These are phyloP conservation scores for Tylopilus intermedius DNA, from an alignment of 768 basidiomycete species.

Conservation along the genomic window DNA sequence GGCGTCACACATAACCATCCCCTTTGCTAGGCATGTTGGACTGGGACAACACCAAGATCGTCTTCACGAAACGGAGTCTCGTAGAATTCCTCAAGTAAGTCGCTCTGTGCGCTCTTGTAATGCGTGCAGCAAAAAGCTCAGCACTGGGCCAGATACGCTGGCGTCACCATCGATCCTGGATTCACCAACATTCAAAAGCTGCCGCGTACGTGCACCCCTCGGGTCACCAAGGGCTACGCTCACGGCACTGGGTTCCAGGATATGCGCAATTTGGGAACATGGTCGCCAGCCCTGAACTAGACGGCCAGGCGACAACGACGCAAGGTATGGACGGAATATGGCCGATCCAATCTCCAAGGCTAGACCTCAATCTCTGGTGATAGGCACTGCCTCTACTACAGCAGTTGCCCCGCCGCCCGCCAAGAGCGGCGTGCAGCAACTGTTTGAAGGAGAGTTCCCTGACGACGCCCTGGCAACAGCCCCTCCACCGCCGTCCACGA, in stretches of 20 bases:
- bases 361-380: neutral
- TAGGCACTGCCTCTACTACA: constrained; percentile 13
- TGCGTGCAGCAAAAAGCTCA: constrained; percentile 20
- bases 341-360: neutral
- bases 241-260: constrained; percentile 35
- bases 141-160: constrained; percentile 52
- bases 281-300: constrained; percentile 7
- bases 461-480: constrained; percentile 59
- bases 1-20: neutral
- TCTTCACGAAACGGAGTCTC: constrained; percentile 74
- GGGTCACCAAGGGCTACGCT: neutral
- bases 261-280: constrained; percentile 69
- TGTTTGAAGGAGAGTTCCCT: constrained; percentile 36
- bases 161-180: constrained; percentile 72
- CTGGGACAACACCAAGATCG: constrained; percentile 71
- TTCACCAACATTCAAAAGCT: constrained; percentile 70
- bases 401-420: neutral
- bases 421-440: constrained; percentile 1
- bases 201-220: constrained; percentile 46
- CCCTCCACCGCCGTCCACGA: constrained; percentile 34
- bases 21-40: constrained; percentile 60
- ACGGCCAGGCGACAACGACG: constrained; percentile 24
- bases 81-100: constrained; percentile 74
- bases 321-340: constrained; percentile 8
- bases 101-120: neutral